Evolutionary conservation across 2,329 filamentous ascomycete species (phyloP), one percentile per base, ranked within the genome.

Genomic region (Claviceps sorghi): DNA sequence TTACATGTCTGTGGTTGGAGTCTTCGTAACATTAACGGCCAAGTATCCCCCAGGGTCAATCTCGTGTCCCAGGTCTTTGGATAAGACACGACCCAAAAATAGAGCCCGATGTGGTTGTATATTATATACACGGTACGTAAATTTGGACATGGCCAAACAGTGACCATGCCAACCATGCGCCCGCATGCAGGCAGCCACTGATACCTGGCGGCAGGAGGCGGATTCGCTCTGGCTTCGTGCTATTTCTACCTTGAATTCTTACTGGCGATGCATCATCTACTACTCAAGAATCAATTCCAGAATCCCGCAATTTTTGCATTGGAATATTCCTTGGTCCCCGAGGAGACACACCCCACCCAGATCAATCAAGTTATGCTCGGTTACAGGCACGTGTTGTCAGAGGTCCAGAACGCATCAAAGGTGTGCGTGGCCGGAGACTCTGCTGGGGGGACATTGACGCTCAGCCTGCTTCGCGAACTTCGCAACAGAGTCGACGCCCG

Each of bases 231-330:
- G 82, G 88, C 88, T 3, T 88, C 85, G 13, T 73, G 77, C 19
- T 86, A 85, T 68, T 94, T 94, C 65, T 94, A 94, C 64, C 77
- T 90, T 38, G 88, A 94, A 61, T 93, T 91, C 58, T 73, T 94
- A 2, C 70, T 91, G 51, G 78, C 80, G 9, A 88, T 84, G 83
- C 70, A 86, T 13, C 72, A 75, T 44, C 69, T 88, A 19, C 72
- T 94, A 41, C 73, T 79, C 52, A 69, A 76, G 50, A 70, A 73
- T 19, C 84, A 84, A 1, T 91, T 84, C 64, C 64, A 69, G 10
- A 93, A 90, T 61, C 88, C 88, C 0, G 84, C 85, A 22, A 76
- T 93, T 3, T 88, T 93, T 61, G 80, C 84, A 1, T 72, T 93
- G 5, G 86, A 93, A 54, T 93, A 93, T 63, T 88, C 83, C 0